Conservation (phyloP, 2,329 filamentous ascomycete genomes). For the Pyrenophora graminea region DNA sequence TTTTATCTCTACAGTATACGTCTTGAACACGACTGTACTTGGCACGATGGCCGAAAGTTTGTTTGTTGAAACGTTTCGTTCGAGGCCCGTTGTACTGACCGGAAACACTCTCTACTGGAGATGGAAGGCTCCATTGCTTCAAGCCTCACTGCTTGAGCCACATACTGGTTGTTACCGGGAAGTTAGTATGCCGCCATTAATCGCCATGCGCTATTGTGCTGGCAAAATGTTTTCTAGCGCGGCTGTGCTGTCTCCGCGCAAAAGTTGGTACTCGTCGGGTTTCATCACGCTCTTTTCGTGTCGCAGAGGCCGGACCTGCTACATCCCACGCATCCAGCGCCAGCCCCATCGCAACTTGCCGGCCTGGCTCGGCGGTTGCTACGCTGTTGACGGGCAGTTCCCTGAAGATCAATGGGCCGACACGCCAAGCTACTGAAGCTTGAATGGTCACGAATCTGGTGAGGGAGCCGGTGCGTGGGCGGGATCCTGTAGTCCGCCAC, state of each 20-base stretch:
- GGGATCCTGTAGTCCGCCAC: slow-evolving; percentile 40
- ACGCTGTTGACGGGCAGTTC: slow-evolving; percentile 30
- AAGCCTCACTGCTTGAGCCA: slow-evolving; percentile 26
- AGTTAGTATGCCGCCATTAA: slow-evolving; percentile 33
- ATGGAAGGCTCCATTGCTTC: slow-evolving; percentile 23
- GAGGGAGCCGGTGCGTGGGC: slow-evolving; percentile 38
- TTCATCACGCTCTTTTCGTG: slow-evolving; percentile 41
- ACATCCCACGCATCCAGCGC: slow-evolving; percentile 42
- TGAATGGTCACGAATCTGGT: slow-evolving; percentile 36
- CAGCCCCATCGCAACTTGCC: slow-evolving; percentile 29
- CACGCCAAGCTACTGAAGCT: slow-evolving; percentile 39
- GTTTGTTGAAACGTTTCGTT: slow-evolving; percentile 30
- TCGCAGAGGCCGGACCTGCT: slow-evolving; percentile 46
- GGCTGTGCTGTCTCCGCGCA: slow-evolving; percentile 40
- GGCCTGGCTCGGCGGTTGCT: slow-evolving; percentile 34
- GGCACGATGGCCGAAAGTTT: slow-evolving; percentile 12
- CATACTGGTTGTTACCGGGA: slow-evolving; percentile 32
- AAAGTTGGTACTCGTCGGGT: slow-evolving; percentile 39
- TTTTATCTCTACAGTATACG: not conserved
- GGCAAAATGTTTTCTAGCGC: slow-evolving; percentile 23
- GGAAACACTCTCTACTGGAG: slow-evolving; percentile 18
- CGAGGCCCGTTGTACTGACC: slow-evolving; percentile 6
- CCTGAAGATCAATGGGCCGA: slow-evolving; percentile 36
- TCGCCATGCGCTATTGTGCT: slow-evolving; percentile 29
- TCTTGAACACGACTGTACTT: not conserved